A percentile compares a stretch with the other conserved stretches of the same genome.
Evolutionary conservation across 2,329 filamentous ascomycete genomes (phyloP).

Genomic region (Penicillium sp.): DNA sequence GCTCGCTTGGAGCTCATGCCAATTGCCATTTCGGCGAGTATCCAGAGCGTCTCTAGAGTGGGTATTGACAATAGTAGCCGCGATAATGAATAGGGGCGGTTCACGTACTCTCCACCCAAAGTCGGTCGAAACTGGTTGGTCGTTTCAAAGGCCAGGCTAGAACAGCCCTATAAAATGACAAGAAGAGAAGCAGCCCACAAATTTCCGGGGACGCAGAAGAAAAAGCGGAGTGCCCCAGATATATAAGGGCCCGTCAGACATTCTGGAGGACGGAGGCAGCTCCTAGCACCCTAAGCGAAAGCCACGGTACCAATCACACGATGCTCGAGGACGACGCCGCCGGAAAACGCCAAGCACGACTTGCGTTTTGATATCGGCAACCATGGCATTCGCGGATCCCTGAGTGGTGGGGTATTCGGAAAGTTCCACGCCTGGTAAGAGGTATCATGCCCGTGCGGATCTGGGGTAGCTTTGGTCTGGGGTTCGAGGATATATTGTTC

Average conservation of each 20-base stretch:
- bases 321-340: slow-evolving; percentile 10
- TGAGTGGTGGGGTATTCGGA: slow-evolving; percentile 31
- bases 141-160: background rate
- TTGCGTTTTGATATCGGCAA: slow-evolving; percentile 17
- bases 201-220: slow-evolving; percentile 3
- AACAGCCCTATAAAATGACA: slow-evolving; percentile 2
- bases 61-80: background rate
- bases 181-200: slow-evolving; percentile 1
- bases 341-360: slow-evolving; percentile 20
- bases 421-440: slow-evolving; percentile 10
- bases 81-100: background rate
- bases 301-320: slow-evolving; percentile 15
- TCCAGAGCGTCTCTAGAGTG: background rate
- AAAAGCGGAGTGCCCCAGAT: slow-evolving; percentile 14
- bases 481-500: slow-evolving; percentile 35
- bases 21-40: slow-evolving; percentile 16
- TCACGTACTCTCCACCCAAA: background rate
- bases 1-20: slow-evolving; percentile 28
- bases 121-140: background rate
- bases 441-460: background rate
- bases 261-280: slow-evolving; percentile 2
- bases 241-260: slow-evolving; percentile 9
- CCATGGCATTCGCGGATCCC: slow-evolving; percentile 17
- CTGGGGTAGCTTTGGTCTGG: slow-evolving; percentile 26
- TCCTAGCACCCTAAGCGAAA: slow-evolving; percentile 6